These are phyloP conservation scores for Hanseniaspora lachancei DNA, from an alignment of 805 yeast species.

Conservation along the genomic window DNA sequence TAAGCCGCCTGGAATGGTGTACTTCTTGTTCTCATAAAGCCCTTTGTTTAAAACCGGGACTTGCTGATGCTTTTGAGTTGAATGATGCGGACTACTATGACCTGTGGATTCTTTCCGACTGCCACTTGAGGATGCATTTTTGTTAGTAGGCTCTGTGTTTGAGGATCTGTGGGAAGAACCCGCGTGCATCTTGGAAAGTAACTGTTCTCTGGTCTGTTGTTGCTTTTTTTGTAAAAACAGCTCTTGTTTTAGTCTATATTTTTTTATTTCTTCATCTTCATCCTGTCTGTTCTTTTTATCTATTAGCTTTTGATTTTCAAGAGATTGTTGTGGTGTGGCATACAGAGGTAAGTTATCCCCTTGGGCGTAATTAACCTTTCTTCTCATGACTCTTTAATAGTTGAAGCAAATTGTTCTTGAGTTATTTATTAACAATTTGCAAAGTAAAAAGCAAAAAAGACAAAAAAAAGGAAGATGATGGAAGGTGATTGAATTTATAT, in stretches of 20 bases:
- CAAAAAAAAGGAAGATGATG: too few species aligned
- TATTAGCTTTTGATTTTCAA: constrained; percentile 21
- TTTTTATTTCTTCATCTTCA: constrained; percentile 20
- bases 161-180: background rate
- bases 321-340: constrained; percentile 28
- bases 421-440: too few species aligned
- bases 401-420: too few species aligned
- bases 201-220: constrained; percentile 14
- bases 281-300: constrained; percentile 3
- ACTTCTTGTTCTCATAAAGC: background rate
- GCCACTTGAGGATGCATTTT: background rate
- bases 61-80: background rate
- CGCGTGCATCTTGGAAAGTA: constrained; percentile 1
- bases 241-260: constrained; percentile 19
- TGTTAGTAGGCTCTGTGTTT: background rate
- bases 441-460: too few species aligned
- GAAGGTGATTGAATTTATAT: too few species aligned
- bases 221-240: constrained; percentile 14
- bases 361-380: constrained; percentile 25
- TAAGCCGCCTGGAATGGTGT: constrained; percentile 7
- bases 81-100: background rate
- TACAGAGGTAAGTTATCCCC: constrained; percentile 26
- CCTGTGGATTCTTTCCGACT: background rate
- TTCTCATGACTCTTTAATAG: constrained; percentile 18
- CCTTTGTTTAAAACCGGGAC: background rate